Conservation (phyloP, 371 early-diverging fungal genomes). For the Zopfochytrium polystomum region DNA sequence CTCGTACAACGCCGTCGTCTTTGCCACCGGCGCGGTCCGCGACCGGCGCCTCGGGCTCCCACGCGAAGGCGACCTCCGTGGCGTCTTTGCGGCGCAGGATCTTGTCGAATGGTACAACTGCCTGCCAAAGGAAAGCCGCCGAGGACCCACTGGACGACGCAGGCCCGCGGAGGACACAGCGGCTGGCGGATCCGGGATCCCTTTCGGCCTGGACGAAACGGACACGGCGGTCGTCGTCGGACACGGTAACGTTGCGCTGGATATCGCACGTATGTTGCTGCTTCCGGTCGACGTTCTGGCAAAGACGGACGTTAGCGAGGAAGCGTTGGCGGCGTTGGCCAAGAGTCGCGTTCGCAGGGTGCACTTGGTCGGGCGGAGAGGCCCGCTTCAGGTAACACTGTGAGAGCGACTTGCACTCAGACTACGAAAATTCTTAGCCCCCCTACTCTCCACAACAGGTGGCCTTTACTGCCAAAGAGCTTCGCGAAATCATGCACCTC, state of each 20-base stretch:
- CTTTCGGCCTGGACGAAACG: conserved; percentile 58
- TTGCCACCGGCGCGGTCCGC: no score
- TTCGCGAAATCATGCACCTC: conserved; percentile 87
- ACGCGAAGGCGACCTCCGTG: conserved; percentile 53
- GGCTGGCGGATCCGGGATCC: no score
- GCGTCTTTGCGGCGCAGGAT: conserved; percentile 74
- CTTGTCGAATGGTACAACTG: conserved; percentile 98
- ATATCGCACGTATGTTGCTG: conserved; percentile 87
- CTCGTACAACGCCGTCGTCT: conserved; percentile 78
- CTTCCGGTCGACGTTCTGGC: conserved; percentile 68
- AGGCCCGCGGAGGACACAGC: no score
- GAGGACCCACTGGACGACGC: conserved; percentile 29
- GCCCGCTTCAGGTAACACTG: conserved; percentile 85
- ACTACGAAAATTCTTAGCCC: not conserved
- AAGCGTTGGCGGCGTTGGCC: conserved; percentile 68
- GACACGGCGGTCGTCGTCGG: conserved; percentile 86
- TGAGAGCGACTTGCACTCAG: not conserved
- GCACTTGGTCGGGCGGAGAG: conserved; percentile 85
- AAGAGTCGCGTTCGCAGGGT: conserved; percentile 75
- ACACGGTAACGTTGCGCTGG: conserved; percentile 95
- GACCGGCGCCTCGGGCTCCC: conserved; percentile 87
- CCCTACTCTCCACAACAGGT: conserved; percentile 47
- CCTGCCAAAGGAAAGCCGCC: no score
- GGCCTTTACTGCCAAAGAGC: conserved; percentile 89
- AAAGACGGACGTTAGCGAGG: conserved; percentile 82